Percentiles rank a stretch among this genome's conserved stretches.
Conservation (phyloP, 441 rosid species). For the Isatis lusitanica region DNA sequence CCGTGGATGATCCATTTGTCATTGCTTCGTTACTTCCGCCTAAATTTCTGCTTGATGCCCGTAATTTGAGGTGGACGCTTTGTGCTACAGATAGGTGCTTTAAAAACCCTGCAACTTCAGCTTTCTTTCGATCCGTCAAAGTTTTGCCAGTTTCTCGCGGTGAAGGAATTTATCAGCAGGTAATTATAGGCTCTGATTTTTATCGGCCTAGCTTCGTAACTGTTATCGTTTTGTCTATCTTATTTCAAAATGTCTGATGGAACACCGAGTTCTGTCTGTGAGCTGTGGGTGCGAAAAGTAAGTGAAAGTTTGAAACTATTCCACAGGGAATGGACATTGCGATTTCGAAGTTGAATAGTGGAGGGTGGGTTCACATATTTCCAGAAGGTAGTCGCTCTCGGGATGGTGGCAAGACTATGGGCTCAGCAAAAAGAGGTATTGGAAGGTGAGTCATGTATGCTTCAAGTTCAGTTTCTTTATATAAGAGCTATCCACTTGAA, state of each 20-base stretch:
- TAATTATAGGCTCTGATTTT: slow-evolving; percentile 18
- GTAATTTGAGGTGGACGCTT: slow-evolving; percentile 89
- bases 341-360: slow-evolving; percentile 73
- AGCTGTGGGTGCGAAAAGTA: background rate
- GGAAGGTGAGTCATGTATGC: slow-evolving; percentile 63
- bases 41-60: slow-evolving; percentile 70
- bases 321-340: slow-evolving; percentile 96
- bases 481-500: background rate
- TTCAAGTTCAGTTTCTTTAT: background rate
- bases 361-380: slow-evolving; percentile 97
- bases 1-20: slow-evolving; percentile 88
- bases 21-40: slow-evolving; percentile 91
- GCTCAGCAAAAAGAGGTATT: slow-evolving; percentile 86
- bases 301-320: background rate
- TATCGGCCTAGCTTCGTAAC: background rate
- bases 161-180: slow-evolving; percentile 95
- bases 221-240: background rate
- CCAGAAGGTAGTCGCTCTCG: slow-evolving; percentile 96
- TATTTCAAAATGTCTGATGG: background rate
- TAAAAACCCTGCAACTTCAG: slow-evolving; percentile 82
- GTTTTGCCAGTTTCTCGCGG: slow-evolving; percentile 93
- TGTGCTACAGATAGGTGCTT: slow-evolving; percentile 95
- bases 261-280: background rate
- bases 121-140: slow-evolving; percentile 80
- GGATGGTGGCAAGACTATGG: slow-evolving; percentile 88